Percentiles rank a stretch among this genome's conserved stretches.
phyloP scores from a whole-genome alignment of 768 basidiomycete genomes.

The Amanita phalloides region DNA sequence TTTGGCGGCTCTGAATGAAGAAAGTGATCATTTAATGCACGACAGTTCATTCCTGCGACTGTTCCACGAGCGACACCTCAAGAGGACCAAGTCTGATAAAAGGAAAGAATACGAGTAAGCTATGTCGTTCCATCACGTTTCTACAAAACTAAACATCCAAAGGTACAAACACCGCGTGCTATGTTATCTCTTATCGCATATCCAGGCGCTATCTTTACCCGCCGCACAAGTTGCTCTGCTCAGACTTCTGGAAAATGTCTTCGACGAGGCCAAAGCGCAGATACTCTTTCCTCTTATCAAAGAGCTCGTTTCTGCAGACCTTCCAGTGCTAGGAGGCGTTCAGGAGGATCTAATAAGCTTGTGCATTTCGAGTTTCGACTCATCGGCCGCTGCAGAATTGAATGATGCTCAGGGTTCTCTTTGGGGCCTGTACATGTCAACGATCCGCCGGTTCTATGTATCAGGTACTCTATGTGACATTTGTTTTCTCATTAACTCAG shows the following conservation, averaged over 20 bases:
- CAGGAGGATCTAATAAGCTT: constrained; percentile 26
- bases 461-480: constrained; percentile 27
- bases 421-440: constrained; percentile 41
- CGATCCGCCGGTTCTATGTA: constrained; percentile 33
- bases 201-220: constrained; percentile 42
- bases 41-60: constrained; percentile 47
- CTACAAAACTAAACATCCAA: constrained; percentile 1
- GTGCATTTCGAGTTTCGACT: constrained; percentile 43
- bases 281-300: constrained; percentile 53
- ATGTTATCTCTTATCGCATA: constrained; percentile 75
- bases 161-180: constrained; percentile 66
- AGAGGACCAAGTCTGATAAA: constrained; percentile 35
- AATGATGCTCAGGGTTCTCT: constrained; percentile 28
- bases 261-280: constrained; percentile 35
- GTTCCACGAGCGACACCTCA: constrained; percentile 51
- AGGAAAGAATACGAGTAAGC: constrained; percentile 46
- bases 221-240: constrained; percentile 46
- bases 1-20: constrained; percentile 35
- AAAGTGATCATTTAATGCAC: constrained; percentile 44
- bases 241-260: constrained; percentile 29
- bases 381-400: constrained; percentile 30
- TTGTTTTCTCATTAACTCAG: not conserved
- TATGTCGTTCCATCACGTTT: not conserved
- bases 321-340: not conserved
- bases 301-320: constrained; percentile 13